These are phyloP conservation scores for Asparagopsis taxiformis DNA, from an alignment of 31 red algal species.

Conservation along the genomic window DNA sequence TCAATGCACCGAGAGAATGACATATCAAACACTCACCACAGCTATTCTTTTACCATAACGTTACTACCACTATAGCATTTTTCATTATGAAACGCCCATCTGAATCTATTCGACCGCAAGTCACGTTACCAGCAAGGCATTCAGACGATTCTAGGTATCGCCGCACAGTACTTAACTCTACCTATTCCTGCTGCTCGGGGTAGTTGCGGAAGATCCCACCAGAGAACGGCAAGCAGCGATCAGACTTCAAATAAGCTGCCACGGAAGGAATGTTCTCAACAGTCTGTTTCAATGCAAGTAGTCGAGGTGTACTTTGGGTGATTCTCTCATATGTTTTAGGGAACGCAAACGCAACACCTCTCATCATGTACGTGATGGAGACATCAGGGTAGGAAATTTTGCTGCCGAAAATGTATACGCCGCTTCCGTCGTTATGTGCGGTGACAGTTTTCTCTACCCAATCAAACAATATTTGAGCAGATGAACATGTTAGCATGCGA, in stretches of 20 bases:
- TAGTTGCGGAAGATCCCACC: constrained; percentile 7
- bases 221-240: neutral
- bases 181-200: neutral
- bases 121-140: no score
- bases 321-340: neutral
- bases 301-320: neutral
- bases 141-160: no score
- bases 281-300: constrained; percentile 6
- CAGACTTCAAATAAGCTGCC: neutral
- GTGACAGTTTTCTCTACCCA: constrained; percentile 6
- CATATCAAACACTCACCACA: no score
- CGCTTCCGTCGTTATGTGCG: neutral
- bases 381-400: constrained; percentile 7
- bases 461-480: no score
- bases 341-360: constrained; percentile 12
- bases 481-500: no score
- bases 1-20: no score
- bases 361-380: constrained; percentile 2
- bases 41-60: no score
- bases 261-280: neutral
- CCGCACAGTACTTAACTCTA: no score
- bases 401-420: constrained; percentile 6
- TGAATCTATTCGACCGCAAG: no score
- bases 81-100: no score
- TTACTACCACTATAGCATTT: no score